phyloP scores from a whole-genome alignment of 2,329 filamentous ascomycete species.

The Colletotrichum euphorbiae region DNA sequence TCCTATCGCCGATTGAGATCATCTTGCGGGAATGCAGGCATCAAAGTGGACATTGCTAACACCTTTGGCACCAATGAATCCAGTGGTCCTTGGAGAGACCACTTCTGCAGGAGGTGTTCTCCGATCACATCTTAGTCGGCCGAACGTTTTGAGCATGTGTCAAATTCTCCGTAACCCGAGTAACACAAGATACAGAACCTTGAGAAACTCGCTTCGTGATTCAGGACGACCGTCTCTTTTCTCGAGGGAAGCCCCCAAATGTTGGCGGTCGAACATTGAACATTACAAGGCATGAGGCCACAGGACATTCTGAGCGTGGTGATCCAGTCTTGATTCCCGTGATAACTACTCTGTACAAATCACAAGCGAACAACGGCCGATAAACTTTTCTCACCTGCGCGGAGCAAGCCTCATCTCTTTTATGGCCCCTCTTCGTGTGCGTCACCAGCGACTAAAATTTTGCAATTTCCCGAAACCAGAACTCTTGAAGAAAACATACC shows the following conservation, averaged over 20 bases:
- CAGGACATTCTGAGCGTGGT: slow-evolving; percentile 8
- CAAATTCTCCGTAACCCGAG: no score
- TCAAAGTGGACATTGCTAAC: no score
- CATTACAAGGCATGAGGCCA: no score
- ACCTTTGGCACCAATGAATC: no score
- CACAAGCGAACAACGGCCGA: slow-evolving; percentile 18
- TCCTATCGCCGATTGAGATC: no score
- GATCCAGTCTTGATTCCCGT: slow-evolving; percentile 39
- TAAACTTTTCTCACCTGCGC: slow-evolving; percentile 31
- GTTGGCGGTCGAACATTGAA: not conserved
- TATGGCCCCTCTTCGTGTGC: slow-evolving; percentile 16
- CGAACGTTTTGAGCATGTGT: no score
- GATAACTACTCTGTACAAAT: slow-evolving; percentile 36
- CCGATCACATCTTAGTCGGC: no score
- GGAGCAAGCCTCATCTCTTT: slow-evolving; percentile 17
- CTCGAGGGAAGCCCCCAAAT: not conserved
- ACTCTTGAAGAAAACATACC: slow-evolving; percentile 30
- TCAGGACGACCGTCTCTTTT: not conserved
- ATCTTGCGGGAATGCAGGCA: no score
- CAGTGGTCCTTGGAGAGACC: no score
- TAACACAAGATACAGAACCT: no score
- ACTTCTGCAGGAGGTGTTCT: no score
- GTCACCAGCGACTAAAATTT: slow-evolving; percentile 28
- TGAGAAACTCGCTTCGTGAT: no score
- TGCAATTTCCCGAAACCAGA: slow-evolving; percentile 34